phyloP scores from a whole-genome alignment of 2,329 filamentous ascomycete species.

The Colletotrichum simmondsii region DNA sequence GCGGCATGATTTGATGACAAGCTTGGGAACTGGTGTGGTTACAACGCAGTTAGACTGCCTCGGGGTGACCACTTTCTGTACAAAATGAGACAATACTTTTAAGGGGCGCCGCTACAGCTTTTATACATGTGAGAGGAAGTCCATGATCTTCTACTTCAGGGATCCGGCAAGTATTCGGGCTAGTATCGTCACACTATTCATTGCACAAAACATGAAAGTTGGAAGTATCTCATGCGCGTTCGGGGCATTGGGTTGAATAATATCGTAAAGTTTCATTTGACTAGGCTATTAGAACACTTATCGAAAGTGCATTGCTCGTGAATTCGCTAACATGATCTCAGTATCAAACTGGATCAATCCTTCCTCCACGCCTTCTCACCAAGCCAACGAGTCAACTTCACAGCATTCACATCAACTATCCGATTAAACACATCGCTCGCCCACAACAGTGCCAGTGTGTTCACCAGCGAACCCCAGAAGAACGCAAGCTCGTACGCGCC shows the following conservation, averaged over 20 bases:
- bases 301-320: neutral
- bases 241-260: accelerated
- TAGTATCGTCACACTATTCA: no score
- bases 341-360: neutral
- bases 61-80: neutral
- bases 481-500: neutral
- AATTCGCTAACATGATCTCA: no score
- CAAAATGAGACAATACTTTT: no score
- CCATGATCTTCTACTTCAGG: accelerated
- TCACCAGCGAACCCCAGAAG: neutral
- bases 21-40: accelerated
- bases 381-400: conserved; percentile 6
- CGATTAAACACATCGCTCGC: conserved; percentile 12
- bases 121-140: no score
- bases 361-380: conserved; percentile 17
- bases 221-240: no score
- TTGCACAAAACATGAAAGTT: no score
- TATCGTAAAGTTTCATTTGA: neutral
- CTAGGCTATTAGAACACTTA: neutral
- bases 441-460: conserved; percentile 18
- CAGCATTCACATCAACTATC: conserved; percentile 3
- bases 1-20: neutral
- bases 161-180: no score
- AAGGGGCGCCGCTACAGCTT: no score
- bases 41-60: neutral